These are phyloP conservation scores for Arabis hirsuta DNA, from an alignment of 345 rosid genomes.

Conservation along the genomic window DNA sequence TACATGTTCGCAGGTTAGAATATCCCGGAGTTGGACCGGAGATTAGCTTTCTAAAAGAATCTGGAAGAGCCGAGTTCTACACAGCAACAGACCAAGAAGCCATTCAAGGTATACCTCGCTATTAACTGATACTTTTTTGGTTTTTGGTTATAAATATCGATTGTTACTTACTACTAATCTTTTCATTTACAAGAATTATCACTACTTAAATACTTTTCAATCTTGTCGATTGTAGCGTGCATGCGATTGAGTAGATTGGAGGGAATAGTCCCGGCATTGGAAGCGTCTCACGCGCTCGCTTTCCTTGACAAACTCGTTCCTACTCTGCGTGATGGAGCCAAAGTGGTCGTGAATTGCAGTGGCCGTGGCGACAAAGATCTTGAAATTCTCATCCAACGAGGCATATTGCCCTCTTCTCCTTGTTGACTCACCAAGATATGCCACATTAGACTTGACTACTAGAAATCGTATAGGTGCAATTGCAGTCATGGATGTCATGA, in stretches of 20 bases:
- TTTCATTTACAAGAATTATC: not conserved
- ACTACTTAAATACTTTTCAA: not conserved
- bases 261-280: slow-evolving; percentile 84
- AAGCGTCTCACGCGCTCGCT: slow-evolving; percentile 81
- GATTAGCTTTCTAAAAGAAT: slow-evolving; percentile 70
- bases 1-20: slow-evolving; percentile 54
- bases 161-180: not conserved
- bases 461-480: not conserved
- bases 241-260: slow-evolving; percentile 57
- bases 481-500: not conserved
- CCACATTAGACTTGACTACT: not conserved
- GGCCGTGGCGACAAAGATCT: slow-evolving; percentile 82
- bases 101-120: slow-evolving; percentile 56
- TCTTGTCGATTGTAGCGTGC: slow-evolving; percentile 51
- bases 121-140: too few species aligned
- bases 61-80: slow-evolving; percentile 67
- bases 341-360: slow-evolving; percentile 71
- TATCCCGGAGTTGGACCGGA: slow-evolving; percentile 91
- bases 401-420: slow-evolving; percentile 14
- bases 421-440: slow-evolving; percentile 20
- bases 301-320: slow-evolving; percentile 75
- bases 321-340: slow-evolving; percentile 52
- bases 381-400: slow-evolving; percentile 29
- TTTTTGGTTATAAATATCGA: too few species aligned
- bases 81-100: slow-evolving; percentile 79